These are phyloP conservation scores for Raphanus sativus DNA, from an alignment of 345 rosid species.

Conservation along the genomic window DNA sequence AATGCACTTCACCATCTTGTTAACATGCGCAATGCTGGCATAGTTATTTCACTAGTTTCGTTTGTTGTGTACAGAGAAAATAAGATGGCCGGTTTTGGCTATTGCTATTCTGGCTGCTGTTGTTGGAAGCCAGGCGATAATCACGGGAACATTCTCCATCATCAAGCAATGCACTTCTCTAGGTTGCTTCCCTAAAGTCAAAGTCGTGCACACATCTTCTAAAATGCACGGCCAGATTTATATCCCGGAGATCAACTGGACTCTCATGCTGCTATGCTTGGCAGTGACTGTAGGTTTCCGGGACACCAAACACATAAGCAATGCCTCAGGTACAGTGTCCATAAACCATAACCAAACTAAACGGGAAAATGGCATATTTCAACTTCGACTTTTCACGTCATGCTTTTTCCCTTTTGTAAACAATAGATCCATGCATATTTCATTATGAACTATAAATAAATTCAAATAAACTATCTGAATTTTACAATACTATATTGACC, in stretches of 20 bases:
- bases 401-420: background rate
- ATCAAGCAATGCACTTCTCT: conserved; percentile 92
- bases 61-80: conserved; percentile 54
- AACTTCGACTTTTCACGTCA: background rate
- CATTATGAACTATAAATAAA: background rate
- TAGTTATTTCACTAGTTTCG: conserved; percentile 19
- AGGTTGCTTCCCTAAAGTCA: conserved; percentile 94
- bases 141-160: conserved; percentile 95
- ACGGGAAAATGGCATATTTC: background rate
- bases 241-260: conserved; percentile 98
- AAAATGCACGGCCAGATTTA: conserved; percentile 94
- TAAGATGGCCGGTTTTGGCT: conserved; percentile 94
- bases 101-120: conserved; percentile 96
- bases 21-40: background rate
- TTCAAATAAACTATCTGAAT: background rate
- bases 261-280: conserved; percentile 85
- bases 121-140: conserved; percentile 95
- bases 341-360: background rate
- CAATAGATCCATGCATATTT: background rate
- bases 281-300: conserved; percentile 91
- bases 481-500: background rate
- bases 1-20: conserved; percentile 10
- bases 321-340: conserved; percentile 68
- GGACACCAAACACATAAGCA: conserved; percentile 86
- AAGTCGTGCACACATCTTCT: conserved; percentile 86